Evolutionary conservation across 1,284 basidiomycete genomes (phyloP), one percentile per base, ranked within the genome.

Genomic region (Nidula niveotomentosa): DNA sequence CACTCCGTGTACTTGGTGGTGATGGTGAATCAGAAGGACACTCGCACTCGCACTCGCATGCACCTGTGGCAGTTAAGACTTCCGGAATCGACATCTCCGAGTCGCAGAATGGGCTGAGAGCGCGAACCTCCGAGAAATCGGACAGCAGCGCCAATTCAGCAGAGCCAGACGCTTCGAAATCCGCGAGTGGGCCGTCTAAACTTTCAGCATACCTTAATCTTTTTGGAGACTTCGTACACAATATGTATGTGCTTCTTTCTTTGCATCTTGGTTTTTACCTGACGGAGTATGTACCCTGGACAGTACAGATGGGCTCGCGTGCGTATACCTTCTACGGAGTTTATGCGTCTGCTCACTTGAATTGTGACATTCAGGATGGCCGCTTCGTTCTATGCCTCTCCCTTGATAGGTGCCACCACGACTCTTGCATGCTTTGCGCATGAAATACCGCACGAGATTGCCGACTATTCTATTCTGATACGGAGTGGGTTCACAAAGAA

Each of bases 371-470:
- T 51, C 60, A 91, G 89, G 45, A 94, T 95, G 91, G 90, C 91
- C 9, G 93, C 93, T 48, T 92, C 90, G 18, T 95, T 95, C 76
- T 94, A 94, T 69, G 91, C 91, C 17, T 91, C 89, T 39, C 93
- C 93, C 1, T 77, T 93, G 51, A 91, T 95, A 60, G 93, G 93
- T 44, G 93, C 93, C 39, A 94, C 93, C 51, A 94, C 93, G 1
- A 94, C 93, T 9, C 80, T 95, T 48, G 93, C 93, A 13, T 94
- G 93, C 65, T 94, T 95, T 67, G 92, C 91, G 6, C 93, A 95
- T 69, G 93, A 95, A 70, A 94, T 94, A 53, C 92, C 92, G 13
- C 92, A 94, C 65, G 92, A 94, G 77, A 94, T 95, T 56, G 93
- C 93, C 15, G 93, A 95, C 69, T 94, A 94, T 67, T 93, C 91